phyloP scores from a whole-genome alignment of 768 basidiomycete species.

The Mrakia frigida region DNA sequence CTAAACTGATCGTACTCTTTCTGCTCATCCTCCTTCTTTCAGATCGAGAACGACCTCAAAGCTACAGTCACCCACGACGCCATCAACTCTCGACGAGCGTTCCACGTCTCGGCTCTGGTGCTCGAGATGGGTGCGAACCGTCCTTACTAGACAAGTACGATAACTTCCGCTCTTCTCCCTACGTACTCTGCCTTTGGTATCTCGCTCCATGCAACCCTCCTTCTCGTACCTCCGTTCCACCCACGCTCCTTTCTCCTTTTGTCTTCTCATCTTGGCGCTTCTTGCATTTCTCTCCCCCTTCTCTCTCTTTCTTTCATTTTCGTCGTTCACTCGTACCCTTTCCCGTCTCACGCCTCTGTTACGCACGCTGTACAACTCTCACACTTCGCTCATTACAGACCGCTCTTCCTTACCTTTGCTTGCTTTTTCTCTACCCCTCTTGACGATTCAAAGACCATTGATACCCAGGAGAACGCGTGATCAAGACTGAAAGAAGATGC shows the following conservation, averaged over 20 bases:
- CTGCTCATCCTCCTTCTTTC: not conserved
- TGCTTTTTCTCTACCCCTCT: no score
- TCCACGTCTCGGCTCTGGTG: constrained; percentile 22
- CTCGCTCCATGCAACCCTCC: no score
- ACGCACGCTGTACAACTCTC: constrained; percentile 76
- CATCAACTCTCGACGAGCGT: constrained; percentile 19
- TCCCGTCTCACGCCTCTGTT: no score
- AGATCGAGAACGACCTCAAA: constrained; percentile 30
- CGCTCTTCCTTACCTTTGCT: no score
- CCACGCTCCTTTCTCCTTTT: not conserved
- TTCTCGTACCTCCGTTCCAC: no score
- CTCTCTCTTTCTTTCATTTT: not conserved
- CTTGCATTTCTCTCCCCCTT: not conserved
- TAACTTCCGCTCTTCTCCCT: no score
- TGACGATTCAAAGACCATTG: constrained; percentile 14
- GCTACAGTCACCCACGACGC: constrained; percentile 5
- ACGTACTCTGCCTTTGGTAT: no score
- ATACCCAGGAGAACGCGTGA: constrained; percentile 21
- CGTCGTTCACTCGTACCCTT: constrained; percentile 64
- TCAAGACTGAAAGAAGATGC: constrained; percentile 22
- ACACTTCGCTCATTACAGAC: no score
- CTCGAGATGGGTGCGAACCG: constrained; percentile 1
- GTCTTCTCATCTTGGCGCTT: not conserved
- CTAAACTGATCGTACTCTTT: not conserved
- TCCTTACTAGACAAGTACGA: constrained; percentile 3